Base-by-base conservation (phyloP, 2,329 filamentous ascomycete species). In the Colletotrichum orchidophilum region DNA sequence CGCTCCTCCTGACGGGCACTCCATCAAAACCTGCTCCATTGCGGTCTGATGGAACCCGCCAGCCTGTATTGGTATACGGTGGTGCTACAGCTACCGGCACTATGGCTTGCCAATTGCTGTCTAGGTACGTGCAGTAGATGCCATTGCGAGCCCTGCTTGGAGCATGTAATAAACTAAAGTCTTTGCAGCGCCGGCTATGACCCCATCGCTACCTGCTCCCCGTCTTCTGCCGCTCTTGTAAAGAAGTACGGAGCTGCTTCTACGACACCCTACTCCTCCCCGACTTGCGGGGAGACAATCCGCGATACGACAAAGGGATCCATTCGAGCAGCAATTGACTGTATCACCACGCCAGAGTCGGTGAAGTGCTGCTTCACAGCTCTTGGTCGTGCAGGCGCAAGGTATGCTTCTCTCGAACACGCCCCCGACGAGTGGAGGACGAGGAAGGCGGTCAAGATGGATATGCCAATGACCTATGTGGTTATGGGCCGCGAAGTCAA, bases 391-490 rank as follows among this genome's bases (percentile, higher is more conserved):
- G 70, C 74, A 0, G 80, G 80, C 1, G 79, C 76, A 2, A 74
- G 75, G 1, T 81, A 81, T 60, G 79, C 77, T 8, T 81, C 77
- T 26, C 74, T 81, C 0, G 79, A 81, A 59, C 49, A 39, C 2
- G 63, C 73, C 9, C 68, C 62, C 0, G 70, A 76, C 0, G 63
- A 53, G 1, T 78, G 75, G 76, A 64, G 70, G 2, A 77, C 76
- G 1, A 74, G 79, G 0, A 71, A 63, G 2, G 74, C 75, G 3
- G 73, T 79, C 4, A 54, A 62, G 18, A 66, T 74, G n/a, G 74
- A 76, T 18, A 69, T 66, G 42, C 72, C 75, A 7, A 76, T 77
- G 75, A 73, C 57, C 3, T 78, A 63, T 50, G 73, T 75, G 53
- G 59, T 50, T 1, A n/a, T 73, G 21, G 73, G 73, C 11, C 21